Conservation (phyloP, 495 filamentous ascomycete species). For the Aspergillus nidulans region DNA sequence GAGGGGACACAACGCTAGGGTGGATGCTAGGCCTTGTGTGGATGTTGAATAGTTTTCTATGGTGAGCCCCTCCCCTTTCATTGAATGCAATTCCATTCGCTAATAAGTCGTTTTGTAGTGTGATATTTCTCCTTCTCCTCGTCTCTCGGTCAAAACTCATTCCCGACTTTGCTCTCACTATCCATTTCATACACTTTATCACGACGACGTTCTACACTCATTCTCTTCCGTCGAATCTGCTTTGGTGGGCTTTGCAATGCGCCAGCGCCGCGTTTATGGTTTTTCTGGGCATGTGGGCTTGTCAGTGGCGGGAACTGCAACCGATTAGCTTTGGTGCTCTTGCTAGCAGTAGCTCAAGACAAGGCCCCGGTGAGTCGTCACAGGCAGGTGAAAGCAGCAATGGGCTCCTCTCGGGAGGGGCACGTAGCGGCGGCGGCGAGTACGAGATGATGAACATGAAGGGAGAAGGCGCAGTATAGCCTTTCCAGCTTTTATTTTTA, state of each 20-base stretch:
- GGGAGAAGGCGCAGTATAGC: slow-evolving; percentile 37
- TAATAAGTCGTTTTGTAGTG: slow-evolving; percentile 23
- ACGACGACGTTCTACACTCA: slow-evolving; percentile 70
- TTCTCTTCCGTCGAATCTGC: slow-evolving; percentile 63
- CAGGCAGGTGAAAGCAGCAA: slow-evolving; percentile 24
- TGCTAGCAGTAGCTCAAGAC: slow-evolving; percentile 17
- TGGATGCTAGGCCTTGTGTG: slow-evolving; percentile 89
- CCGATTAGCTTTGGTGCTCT: slow-evolving; percentile 83
- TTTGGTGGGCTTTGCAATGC: slow-evolving; percentile 85
- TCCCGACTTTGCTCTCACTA: slow-evolving; percentile 86
- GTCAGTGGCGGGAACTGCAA: slow-evolving; percentile 79
- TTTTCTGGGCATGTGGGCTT: slow-evolving; percentile 78
- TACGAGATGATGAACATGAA: slow-evolving; percentile 81
- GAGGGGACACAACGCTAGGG: slow-evolving; percentile 86
- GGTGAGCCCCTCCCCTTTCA: slow-evolving; percentile 49
- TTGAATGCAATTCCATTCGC: neutral
- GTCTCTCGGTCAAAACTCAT: slow-evolving; percentile 86
- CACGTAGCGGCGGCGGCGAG: slow-evolving; percentile 50
- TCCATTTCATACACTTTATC: slow-evolving; percentile 83
- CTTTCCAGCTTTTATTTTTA: neutral
- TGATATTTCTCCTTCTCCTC: slow-evolving; percentile 72
- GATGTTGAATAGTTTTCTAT: slow-evolving; percentile 70
- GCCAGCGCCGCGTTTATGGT: slow-evolving; percentile 66
- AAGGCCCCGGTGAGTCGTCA: slow-evolving; percentile 21
- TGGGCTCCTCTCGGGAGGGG: slow-evolving; percentile 26